These are phyloP conservation scores for Termitomyces sp. DNA, from an alignment of 768 basidiomycete species.

Conservation along the genomic window DNA sequence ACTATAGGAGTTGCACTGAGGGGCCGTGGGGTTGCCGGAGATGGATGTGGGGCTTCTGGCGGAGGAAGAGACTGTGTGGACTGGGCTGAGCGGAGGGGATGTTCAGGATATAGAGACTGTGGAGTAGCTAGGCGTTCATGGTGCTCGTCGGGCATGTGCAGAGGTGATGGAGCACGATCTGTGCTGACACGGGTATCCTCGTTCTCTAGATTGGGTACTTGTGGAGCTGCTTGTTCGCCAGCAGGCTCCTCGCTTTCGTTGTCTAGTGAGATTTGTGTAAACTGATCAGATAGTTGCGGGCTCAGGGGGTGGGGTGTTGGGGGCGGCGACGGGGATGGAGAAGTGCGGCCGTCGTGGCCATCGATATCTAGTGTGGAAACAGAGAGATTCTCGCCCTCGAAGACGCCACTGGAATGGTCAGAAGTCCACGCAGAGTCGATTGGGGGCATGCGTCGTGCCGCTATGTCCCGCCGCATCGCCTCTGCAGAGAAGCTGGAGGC, in stretches of 20 bases:
- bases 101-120: conserved; percentile 3
- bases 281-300: conserved; percentile 23
- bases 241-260: conserved; percentile 13
- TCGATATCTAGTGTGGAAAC: conserved; percentile 59
- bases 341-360: conserved; percentile 19
- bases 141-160: not conserved
- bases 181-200: conserved; percentile 26
- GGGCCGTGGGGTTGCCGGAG: conserved; percentile 6
- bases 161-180: conserved; percentile 7
- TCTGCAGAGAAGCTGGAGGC: conserved; percentile 52
- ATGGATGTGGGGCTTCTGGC: conserved; percentile 10
- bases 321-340: conserved; percentile 12
- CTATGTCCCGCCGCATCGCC: conserved; percentile 58
- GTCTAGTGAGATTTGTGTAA: conserved; percentile 34
- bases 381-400: conserved; percentile 35
- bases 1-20: conserved; percentile 10
- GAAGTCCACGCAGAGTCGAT: conserved; percentile 27
- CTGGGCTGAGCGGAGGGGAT: conserved; percentile 9
- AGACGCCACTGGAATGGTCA: conserved; percentile 28
- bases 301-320: conserved; percentile 18
- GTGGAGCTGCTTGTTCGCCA: conserved; percentile 1
- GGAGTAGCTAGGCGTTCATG: conserved; percentile 7
- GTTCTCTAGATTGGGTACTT: not conserved
- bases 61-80: conserved; percentile 19
- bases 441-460: conserved; percentile 40